Evolutionary conservation across 1,284 basidiomycete species (phyloP), one percentile per base, ranked within the genome.

Genomic region (Cutaneotrichosporon mucoides): DNA sequence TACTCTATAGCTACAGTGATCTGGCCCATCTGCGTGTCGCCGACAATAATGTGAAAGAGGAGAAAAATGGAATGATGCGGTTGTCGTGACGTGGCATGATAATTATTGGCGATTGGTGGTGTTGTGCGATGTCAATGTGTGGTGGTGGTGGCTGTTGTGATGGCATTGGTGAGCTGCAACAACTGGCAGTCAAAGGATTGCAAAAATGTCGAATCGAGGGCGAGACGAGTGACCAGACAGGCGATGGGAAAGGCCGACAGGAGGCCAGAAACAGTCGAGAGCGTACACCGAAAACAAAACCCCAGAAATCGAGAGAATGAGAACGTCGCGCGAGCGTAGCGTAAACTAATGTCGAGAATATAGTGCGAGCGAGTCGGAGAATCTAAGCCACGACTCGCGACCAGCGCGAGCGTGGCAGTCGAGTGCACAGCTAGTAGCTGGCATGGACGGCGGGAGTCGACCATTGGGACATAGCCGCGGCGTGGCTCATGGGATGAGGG

Each of bases 401-500:
- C 24, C 24, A 24, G 24, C 24, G 24, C 24, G 24, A 24, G 24
- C 24, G 24, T 24, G 24, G 24, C 24, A 24, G 24, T 24, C 24
- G 24, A 24, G 24, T 24, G 24, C 11, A 6, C 43, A 35, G 33
- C 38, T 9, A 36, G 34, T n/a, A 16, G 11, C 24, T 46, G 48
- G 56, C 40, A 41, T 53, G 57, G 35, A 60, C 50, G 2, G 53
- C 53, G 3, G 62, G 62, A 3, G 62, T 60, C 24, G 62, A 57
- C 62, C 62, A 63, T 48, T 60, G 55, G 44, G 45, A 51, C 7
- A 43, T 49, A 24, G 24, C 24, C 12, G 52, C 47, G 6, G 55
- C 40, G 43, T 57, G 50, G 52, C 59, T 59, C 42, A 64, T 35
- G 11, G 59, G 62, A 4, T 53, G 48, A 1, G 59, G 62, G 12